Evolutionary conservation across 306 rosid species (phyloP).

Genomic region (Rosa persica): DNA sequence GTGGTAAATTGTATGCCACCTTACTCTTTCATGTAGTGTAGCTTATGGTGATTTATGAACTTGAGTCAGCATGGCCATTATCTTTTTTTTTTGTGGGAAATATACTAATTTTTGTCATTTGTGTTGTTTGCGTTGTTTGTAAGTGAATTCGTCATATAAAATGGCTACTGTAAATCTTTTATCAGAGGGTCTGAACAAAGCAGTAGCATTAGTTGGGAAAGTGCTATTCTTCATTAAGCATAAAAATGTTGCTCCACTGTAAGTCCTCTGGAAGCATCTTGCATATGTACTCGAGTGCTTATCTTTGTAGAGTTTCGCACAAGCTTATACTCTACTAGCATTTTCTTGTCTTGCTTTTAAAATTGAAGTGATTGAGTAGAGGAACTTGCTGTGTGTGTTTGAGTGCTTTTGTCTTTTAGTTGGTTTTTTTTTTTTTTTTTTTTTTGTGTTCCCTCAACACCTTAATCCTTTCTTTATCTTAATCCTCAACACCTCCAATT

Average conservation of each 20-base stretch:
- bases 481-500: too few species aligned
- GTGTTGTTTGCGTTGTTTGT: conserved; percentile 31
- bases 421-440: neutral
- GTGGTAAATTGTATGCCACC: conserved; percentile 56
- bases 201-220: conserved; percentile 72
- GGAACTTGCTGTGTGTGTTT: neutral
- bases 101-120: conserved; percentile 33
- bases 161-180: conserved; percentile 57
- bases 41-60: conserved; percentile 21
- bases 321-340: neutral
- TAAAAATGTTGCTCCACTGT: conserved; percentile 75
- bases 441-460: neutral
- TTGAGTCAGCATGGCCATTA: conserved; percentile 8
- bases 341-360: neutral
- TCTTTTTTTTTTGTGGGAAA: neutral
- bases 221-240: conserved; percentile 71
- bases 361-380: neutral
- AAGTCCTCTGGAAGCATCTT: conserved; percentile 41
- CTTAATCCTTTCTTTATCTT: neutral
- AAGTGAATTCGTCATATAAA: conserved; percentile 57
- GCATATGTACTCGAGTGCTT: conserved; percentile 16
- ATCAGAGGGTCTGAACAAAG: conserved; percentile 77
- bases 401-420: neutral
- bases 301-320: neutral
- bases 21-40: conserved; percentile 12